phyloP scores from a whole-genome alignment of 2,329 filamentous ascomycete species.

The Penicillium sp. region DNA sequence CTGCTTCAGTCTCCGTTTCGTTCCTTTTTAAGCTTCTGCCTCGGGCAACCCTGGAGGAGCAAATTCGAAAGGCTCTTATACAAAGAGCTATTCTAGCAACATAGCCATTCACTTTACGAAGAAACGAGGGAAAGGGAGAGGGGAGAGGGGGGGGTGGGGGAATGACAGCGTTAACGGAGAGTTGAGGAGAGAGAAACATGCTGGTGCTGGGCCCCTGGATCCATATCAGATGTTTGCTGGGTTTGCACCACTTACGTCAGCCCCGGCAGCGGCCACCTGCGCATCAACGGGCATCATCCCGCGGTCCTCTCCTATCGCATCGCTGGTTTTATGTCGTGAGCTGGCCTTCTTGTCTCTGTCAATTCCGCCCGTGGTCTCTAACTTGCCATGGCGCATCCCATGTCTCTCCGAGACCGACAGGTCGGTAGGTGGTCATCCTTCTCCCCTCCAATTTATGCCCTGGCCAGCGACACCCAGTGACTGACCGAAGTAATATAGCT shows the following conservation, averaged over 20 bases:
- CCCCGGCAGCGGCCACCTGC: not conserved
- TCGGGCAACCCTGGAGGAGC: constrained; percentile 29
- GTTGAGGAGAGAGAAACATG: too few relatives aligned
- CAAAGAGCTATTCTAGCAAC: constrained; percentile 41
- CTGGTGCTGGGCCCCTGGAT: too few relatives aligned
- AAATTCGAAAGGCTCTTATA: constrained; percentile 38
- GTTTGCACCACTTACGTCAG: not conserved
- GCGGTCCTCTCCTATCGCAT: not conserved
- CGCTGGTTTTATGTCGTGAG: constrained; percentile 26
- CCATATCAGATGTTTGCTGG: not conserved
- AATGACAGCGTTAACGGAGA: constrained; percentile 13
- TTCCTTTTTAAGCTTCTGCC: constrained; percentile 20
- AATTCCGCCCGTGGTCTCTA: constrained; percentile 20
- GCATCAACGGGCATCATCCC: not conserved
- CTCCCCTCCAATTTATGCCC: not conserved
- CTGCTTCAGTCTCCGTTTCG: constrained; percentile 16
- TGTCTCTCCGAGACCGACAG: constrained; percentile 71
- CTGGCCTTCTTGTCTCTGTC: constrained; percentile 9
- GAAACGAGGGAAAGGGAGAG: constrained; percentile 24
- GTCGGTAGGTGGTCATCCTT: constrained; percentile 59
- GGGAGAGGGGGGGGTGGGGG: constrained; percentile 17
- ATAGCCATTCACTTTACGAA: constrained; percentile 48
- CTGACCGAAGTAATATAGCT: constrained; percentile 56
- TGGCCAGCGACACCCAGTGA: not conserved
- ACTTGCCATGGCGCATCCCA: constrained; percentile 58